A percentile compares a stretch with the other conserved stretches of the same genome.
phyloP scores from a whole-genome alignment of 208 protist genomes.

The Crithidia expoeki region DNA sequence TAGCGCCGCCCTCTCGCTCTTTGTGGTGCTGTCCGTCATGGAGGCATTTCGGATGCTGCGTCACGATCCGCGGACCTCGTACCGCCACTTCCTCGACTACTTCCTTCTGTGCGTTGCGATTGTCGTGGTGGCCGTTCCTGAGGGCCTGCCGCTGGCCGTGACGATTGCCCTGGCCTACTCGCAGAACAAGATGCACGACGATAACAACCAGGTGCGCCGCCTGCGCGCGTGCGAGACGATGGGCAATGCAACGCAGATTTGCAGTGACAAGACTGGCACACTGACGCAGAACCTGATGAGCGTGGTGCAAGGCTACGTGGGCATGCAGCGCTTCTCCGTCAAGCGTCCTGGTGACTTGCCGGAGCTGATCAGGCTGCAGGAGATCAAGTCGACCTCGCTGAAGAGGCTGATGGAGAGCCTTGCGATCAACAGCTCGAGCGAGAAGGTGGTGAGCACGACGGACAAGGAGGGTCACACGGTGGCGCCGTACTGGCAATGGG shows the following conservation, averaged over 20 bases:
- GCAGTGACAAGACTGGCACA: constrained; percentile 96
- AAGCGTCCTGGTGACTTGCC: background rate
- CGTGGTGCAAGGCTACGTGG: constrained; percentile 43
- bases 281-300: constrained; percentile 94
- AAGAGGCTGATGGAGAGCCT: constrained; percentile 53
- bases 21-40: constrained; percentile 69
- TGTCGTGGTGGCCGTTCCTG: constrained; percentile 97
- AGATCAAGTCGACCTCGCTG: constrained; percentile 28
- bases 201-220: constrained; percentile 96
- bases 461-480: constrained; percentile 43
- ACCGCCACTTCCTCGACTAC: constrained; percentile 85
- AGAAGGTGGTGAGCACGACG: constrained; percentile 56
- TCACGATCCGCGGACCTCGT: constrained; percentile 43
- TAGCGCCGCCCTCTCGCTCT: constrained; percentile 66
- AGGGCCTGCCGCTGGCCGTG: constrained; percentile 97
- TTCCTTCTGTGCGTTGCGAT: constrained; percentile 94
- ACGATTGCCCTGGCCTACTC: constrained; percentile 97
- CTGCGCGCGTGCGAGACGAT: constrained; percentile 97
- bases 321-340: background rate
- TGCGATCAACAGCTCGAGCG: constrained; percentile 79
- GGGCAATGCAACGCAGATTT: constrained; percentile 94
- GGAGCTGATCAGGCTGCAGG: background rate
- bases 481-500: constrained; percentile 67
- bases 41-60: constrained; percentile 58
- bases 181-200: constrained; percentile 94